Evolutionary conservation across 768 basidiomycete species (phyloP).

Genomic region (Grammothele lineata): DNA sequence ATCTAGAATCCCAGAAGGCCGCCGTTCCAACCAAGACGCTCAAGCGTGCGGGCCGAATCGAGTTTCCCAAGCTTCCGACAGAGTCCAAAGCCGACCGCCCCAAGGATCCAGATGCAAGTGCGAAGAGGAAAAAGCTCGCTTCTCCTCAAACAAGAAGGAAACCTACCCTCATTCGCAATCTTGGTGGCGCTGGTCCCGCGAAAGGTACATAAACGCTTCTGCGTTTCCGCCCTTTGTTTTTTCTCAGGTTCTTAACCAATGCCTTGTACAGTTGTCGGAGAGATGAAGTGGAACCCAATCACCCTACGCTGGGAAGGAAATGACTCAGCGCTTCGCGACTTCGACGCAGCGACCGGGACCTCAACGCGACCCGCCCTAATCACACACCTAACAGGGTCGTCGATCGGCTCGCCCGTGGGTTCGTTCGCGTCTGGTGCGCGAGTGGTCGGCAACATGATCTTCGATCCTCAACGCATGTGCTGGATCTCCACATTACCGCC

Average conservation of each 20-base stretch:
- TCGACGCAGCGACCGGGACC: constrained; percentile 74
- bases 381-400: constrained; percentile 88
- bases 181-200: constrained; percentile 59
- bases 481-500: constrained; percentile 86
- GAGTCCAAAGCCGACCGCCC: constrained; percentile 6
- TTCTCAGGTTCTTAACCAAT: not conserved
- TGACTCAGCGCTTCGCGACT: constrained; percentile 85
- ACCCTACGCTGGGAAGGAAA: constrained; percentile 97
- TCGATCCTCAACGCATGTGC: constrained; percentile 92
- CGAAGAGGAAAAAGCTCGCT: constrained; percentile 49
- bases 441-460: constrained; percentile 97
- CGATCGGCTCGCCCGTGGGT: constrained; percentile 72
- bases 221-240: no score
- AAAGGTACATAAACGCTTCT: constrained; percentile 63
- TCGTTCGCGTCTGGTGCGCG: constrained; percentile 75
- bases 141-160: constrained; percentile 58
- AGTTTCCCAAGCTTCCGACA: constrained; percentile 38
- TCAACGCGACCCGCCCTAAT: constrained; percentile 94
- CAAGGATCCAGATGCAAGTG: constrained; percentile 22
- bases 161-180: constrained; percentile 84
- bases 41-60: constrained; percentile 54
- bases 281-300: constrained; percentile 96
- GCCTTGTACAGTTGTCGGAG: constrained; percentile 67
- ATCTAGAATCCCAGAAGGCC: constrained; percentile 13
- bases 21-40: constrained; percentile 45